Percentiles rank a stretch among this genome's conserved stretches.
These are phyloP conservation scores for Cystofilobasidium ferigula DNA, from an alignment of 768 basidiomycete genomes.

Conservation along the genomic window DNA sequence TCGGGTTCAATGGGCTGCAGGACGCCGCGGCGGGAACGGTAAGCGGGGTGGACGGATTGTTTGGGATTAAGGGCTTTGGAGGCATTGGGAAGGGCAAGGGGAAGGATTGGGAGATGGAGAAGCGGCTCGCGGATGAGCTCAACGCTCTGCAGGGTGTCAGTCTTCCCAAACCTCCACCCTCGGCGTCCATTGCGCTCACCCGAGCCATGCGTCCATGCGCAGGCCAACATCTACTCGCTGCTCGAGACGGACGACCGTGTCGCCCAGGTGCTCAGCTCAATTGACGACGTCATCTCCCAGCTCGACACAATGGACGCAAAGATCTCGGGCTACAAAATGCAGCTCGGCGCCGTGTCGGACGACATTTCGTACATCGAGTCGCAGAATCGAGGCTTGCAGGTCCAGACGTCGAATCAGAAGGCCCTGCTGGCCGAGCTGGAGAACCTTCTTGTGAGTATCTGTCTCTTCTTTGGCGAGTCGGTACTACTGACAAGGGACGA, in stretches of 20 bases:
- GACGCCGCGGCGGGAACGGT: constrained; percentile 42
- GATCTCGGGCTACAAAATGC: constrained; percentile 88
- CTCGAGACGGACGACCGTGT: constrained; percentile 91
- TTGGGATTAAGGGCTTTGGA: not conserved
- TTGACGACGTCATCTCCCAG: constrained; percentile 80
- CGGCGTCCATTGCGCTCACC: not conserved
- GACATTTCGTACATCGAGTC: constrained; percentile 94
- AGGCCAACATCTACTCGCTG: constrained; percentile 97
- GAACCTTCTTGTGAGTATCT: constrained; percentile 60
- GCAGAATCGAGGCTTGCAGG: constrained; percentile 90
- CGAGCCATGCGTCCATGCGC: constrained; percentile 13
- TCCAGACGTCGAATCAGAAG: constrained; percentile 91
- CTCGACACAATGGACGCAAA: constrained; percentile 80
- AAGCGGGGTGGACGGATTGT: constrained; percentile 51
- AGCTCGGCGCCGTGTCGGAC: constrained; percentile 88
- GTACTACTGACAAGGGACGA: not conserved
- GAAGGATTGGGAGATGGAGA: constrained; percentile 61
- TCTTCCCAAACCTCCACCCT: not conserved
- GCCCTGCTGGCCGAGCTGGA: constrained; percentile 73
- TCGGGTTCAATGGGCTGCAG: constrained; percentile 34
- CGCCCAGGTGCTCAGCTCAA: constrained; percentile 65
- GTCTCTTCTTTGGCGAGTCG: constrained; percentile 7
- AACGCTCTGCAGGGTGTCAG: constrained; percentile 83
- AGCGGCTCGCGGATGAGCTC: constrained; percentile 74
- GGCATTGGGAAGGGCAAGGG: constrained; percentile 34